Conservation (phyloP, 2,329 filamentous ascomycete species). For the Metarhizium humberi region DNA sequence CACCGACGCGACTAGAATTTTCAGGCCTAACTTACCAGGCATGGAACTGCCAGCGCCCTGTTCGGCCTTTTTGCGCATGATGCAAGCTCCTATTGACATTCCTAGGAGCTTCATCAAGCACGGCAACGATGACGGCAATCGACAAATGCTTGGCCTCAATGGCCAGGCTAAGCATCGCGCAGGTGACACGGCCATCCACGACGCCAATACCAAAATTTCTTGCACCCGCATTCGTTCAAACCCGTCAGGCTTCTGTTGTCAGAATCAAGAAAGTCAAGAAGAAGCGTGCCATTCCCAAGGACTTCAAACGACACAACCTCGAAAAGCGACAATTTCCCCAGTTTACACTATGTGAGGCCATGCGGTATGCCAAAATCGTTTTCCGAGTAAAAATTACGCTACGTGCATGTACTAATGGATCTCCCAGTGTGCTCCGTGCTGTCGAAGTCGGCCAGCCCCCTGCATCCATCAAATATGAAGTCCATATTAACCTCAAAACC, state of each 20-base stretch:
- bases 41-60: conserved; percentile 2
- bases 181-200: conserved; percentile 31
- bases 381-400: not conserved
- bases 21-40: conserved; percentile 18
- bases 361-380: conserved; percentile 53
- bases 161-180: conserved; percentile 38
- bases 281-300: conserved; percentile 54
- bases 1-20: not conserved
- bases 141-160: conserved; percentile 45
- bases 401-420: conserved; percentile 2
- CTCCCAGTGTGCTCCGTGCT: conserved; percentile 72
- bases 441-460: conserved; percentile 80
- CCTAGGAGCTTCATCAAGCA: conserved; percentile 12
- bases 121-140: conserved; percentile 37
- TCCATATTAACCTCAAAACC: conserved; percentile 74
- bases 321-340: conserved; percentile 52
- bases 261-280: conserved; percentile 43
- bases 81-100: not conserved
- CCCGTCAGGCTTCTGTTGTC: conserved; percentile 30
- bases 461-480: conserved; percentile 72
- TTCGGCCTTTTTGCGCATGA: conserved; percentile 7
- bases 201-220: conserved; percentile 39
- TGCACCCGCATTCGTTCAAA: conserved; percentile 35
- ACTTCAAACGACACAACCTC: conserved; percentile 57
- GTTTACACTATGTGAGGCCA: conserved; percentile 82